Conservation (phyloP, 169 alveolate genomes). For the Theileria equi region DNA sequence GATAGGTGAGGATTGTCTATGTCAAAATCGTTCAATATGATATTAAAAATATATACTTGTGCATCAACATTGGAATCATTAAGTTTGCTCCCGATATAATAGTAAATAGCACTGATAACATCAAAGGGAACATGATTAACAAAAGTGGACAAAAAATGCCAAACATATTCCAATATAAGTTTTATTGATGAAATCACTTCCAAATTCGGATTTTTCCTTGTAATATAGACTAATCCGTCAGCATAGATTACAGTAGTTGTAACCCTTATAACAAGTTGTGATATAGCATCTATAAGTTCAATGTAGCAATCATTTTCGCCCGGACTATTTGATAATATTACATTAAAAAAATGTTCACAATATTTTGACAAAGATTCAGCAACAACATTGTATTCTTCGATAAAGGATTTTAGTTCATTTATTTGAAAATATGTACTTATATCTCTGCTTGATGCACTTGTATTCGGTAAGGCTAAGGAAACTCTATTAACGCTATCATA, state of each 20-base stretch:
- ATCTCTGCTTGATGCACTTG: background rate
- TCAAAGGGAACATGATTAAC: constrained; percentile 16
- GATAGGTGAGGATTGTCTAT: background rate
- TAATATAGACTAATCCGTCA: constrained; percentile 38
- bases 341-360: background rate
- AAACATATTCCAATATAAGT: background rate
- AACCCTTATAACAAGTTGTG: constrained; percentile 2
- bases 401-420: background rate
- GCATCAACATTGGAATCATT: constrained; percentile 35
- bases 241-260: constrained; percentile 14
- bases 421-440: background rate
- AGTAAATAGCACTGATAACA: constrained; percentile 33
- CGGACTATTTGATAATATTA: background rate
- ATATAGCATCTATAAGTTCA: constrained; percentile 17
- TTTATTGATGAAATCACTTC: constrained; percentile 10
- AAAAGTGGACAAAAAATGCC: constrained; percentile 2
- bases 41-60: constrained; percentile 35
- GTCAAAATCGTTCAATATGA: background rate
- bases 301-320: background rate
- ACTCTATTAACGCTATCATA: background rate
- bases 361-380: background rate
- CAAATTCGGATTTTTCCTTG: constrained; percentile 28
- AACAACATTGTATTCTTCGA: background rate
- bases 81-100: constrained; percentile 43
- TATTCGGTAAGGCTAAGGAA: too few relatives aligned